Conservation (phyloP, 1,139 yeast species). For the Candida sp. region DNA sequence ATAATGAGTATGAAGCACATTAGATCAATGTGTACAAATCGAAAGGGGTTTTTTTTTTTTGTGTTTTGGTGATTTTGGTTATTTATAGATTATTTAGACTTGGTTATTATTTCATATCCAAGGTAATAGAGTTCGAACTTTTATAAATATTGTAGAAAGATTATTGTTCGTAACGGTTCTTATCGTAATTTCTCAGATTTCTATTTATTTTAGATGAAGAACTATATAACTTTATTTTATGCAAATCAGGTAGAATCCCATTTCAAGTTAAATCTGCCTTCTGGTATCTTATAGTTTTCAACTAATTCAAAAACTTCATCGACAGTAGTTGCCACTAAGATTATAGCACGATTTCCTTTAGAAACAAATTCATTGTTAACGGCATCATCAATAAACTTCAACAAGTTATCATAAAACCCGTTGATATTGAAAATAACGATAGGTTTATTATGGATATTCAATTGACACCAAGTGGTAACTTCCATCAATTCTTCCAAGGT, state of each 20-base stretch:
- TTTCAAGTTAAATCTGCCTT: constrained; percentile 69
- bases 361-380: constrained; percentile 68
- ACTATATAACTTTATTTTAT: too few species aligned
- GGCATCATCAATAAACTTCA: constrained; percentile 55
- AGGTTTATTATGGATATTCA: constrained; percentile 82
- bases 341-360: constrained; percentile 61
- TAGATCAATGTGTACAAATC: background rate
- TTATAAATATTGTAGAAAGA: too few species aligned
- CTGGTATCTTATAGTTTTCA: constrained; percentile 62
- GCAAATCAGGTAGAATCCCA: constrained; percentile 48
- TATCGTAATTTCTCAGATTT: too few species aligned
- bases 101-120: background rate
- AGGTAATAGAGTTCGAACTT: too few species aligned
- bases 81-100: constrained; percentile 1
- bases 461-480: constrained; percentile 83
- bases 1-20: constrained; percentile 20
- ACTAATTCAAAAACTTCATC: constrained; percentile 65
- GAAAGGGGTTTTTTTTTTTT: background rate
- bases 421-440: constrained; percentile 72
- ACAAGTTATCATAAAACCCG: constrained; percentile 75
- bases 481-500: constrained; percentile 90
- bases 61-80: background rate
- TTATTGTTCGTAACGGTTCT: too few species aligned
- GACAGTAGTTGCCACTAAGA: constrained; percentile 65
- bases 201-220: too few species aligned